Percentiles rank a stretch among this genome's conserved stretches.
Evolutionary conservation across 768 basidiomycete species (phyloP).

Genomic region (Leccinum boreale): DNA sequence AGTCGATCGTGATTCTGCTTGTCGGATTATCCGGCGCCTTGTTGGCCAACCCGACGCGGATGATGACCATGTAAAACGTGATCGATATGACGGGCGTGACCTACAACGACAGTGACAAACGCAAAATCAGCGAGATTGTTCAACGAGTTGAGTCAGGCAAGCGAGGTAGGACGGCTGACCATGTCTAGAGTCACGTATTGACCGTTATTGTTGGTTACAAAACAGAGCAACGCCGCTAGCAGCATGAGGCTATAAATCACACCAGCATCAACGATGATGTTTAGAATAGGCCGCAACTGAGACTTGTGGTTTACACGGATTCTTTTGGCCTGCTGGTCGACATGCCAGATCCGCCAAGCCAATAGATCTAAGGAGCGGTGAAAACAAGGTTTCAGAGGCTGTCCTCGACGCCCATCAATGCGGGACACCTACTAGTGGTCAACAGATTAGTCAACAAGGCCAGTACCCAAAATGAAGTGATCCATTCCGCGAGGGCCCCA

Average conservation of each 20-base stretch:
- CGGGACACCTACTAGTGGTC: constrained; percentile 26
- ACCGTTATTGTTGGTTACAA: constrained; percentile 25
- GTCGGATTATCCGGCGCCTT: neutral
- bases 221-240: constrained; percentile 30
- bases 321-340: constrained; percentile 20
- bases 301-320: constrained; percentile 10
- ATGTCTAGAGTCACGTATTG: constrained; percentile 36
- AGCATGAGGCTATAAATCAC: constrained; percentile 37
- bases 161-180: constrained; percentile 18
- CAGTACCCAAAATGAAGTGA: constrained; percentile 30
- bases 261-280: constrained; percentile 37
- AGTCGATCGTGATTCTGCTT: neutral
- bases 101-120: constrained; percentile 13
- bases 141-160: neutral
- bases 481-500: constrained; percentile 30
- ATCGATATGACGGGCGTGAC: constrained; percentile 39
- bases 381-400: neutral
- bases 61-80: constrained; percentile 42
- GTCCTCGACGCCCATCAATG: neutral
- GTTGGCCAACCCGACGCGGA: constrained; percentile 31
- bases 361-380: constrained; percentile 19
- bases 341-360: constrained; percentile 30
- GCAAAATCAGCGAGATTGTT: neutral
- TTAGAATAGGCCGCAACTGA: constrained; percentile 17
- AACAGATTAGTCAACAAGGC: constrained; percentile 34